phyloP scores from a whole-genome alignment of 1,139 yeast species.

The Taphrina communis region DNA sequence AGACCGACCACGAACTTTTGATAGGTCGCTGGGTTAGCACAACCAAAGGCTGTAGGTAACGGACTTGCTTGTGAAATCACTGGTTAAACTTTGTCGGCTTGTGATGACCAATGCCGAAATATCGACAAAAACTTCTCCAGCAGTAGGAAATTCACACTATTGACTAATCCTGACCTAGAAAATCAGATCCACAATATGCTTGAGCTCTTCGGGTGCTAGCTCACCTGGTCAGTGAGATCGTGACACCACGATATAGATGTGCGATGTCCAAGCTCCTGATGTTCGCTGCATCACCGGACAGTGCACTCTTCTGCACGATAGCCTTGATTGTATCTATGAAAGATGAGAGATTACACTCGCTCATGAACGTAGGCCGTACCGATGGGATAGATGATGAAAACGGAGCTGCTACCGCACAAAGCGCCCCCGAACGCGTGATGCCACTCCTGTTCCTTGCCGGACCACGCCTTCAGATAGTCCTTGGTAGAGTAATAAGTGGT shows the following conservation, averaged over 20 bases:
- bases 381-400: conserved; percentile 77
- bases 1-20: no score
- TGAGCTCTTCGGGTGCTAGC: no score
- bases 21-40: no score
- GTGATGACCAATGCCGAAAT: conserved; percentile 14
- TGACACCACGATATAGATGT: conserved; percentile 32
- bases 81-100: background rate
- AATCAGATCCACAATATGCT: background rate
- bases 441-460: conserved; percentile 43
- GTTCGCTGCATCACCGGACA: conserved; percentile 8
- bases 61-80: no score
- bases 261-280: conserved; percentile 12
- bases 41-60: no score
- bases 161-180: conserved; percentile 27
- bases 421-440: conserved; percentile 74
- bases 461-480: conserved; percentile 43
- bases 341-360: background rate
- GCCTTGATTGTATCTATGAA: conserved; percentile 18
- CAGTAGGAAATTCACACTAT: conserved; percentile 29
- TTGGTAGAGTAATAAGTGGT: conserved; percentile 76
- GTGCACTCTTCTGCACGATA: conserved; percentile 21
- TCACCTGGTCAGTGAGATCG: conserved; percentile 15
- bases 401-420: conserved; percentile 68
- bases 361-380: conserved; percentile 66
- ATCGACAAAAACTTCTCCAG: conserved; percentile 24